Conservation (phyloP, 2,329 filamentous ascomycete species). For the Scedosporium minutisporum region DNA sequence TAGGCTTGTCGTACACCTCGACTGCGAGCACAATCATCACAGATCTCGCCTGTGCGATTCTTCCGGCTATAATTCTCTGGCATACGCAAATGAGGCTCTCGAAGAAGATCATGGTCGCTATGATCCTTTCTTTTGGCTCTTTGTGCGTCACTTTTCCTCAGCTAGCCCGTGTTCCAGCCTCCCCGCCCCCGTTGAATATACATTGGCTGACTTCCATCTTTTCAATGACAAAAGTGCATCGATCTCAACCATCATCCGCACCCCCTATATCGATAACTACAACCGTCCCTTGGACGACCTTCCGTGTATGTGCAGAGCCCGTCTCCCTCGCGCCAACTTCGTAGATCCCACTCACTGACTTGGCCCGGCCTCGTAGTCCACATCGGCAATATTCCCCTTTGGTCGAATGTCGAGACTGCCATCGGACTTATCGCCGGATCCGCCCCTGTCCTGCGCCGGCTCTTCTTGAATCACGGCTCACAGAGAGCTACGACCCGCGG, state of each 20-base stretch:
- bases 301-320: constrained; percentile 6
- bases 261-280: constrained; percentile 14
- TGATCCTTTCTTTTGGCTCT: constrained; percentile 13
- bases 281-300: constrained; percentile 9
- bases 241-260: constrained; percentile 15
- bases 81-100: constrained; percentile 20
- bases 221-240: constrained; percentile 8
- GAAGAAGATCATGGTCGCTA: constrained; percentile 12
- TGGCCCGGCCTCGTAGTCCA: background rate
- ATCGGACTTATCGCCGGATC: constrained; percentile 15
- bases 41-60: constrained; percentile 20
- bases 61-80: constrained; percentile 22
- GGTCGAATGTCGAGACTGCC: constrained; percentile 15
- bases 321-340: constrained; percentile 13
- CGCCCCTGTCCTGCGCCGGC: constrained; percentile 11
- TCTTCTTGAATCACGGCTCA: constrained; percentile 8
- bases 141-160: constrained; percentile 4
- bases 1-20: constrained; percentile 15
- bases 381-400: constrained; percentile 9
- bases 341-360: background rate
- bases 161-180: background rate
- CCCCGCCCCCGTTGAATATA: background rate
- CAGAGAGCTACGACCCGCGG: background rate
- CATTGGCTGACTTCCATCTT: background rate
- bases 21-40: constrained; percentile 22